Conservation (phyloP, 83 land plant species). For the Picea abies region DNA sequence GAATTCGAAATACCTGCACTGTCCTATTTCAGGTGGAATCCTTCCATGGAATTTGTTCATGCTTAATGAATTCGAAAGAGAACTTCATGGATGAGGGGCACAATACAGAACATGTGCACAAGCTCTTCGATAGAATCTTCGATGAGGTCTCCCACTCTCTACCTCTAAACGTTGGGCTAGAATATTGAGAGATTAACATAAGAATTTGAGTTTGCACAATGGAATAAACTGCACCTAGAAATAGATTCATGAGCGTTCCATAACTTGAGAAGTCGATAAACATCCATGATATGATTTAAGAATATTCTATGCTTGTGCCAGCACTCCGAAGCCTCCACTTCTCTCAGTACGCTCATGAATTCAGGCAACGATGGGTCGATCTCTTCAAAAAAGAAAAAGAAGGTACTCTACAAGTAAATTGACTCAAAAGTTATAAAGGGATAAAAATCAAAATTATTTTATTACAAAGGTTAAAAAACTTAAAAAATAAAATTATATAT, state of each 20-base stretch:
- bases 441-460: too few relatives aligned
- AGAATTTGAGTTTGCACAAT: conserved; percentile 94
- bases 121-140: conserved; percentile 72
- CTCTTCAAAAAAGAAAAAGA: background rate
- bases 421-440: too few relatives aligned
- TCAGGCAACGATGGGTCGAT: background rate
- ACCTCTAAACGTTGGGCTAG: conserved; percentile 60
- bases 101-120: conserved; percentile 40
- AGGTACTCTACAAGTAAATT: too few relatives aligned
- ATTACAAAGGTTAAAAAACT: too few relatives aligned
- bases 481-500: too few relatives aligned
- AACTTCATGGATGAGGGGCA: too few relatives aligned
- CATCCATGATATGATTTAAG: conserved; percentile 39
- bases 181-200: conserved; percentile 95
- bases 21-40: too few relatives aligned
- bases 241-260: conserved; percentile 50
- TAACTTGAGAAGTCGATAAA: conserved; percentile 39
- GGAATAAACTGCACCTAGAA: conserved; percentile 84
- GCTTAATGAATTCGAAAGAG: too few relatives aligned
- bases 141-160: conserved; percentile 47
- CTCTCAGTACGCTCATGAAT: background rate
- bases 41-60: too few relatives aligned
- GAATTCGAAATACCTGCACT: too few relatives aligned
- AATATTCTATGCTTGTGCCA: conserved; percentile 57
- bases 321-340: conserved; percentile 38